These are phyloP conservation scores for Xylaria sp. DNA, from an alignment of 2,329 filamentous ascomycete genomes.

Conservation along the genomic window DNA sequence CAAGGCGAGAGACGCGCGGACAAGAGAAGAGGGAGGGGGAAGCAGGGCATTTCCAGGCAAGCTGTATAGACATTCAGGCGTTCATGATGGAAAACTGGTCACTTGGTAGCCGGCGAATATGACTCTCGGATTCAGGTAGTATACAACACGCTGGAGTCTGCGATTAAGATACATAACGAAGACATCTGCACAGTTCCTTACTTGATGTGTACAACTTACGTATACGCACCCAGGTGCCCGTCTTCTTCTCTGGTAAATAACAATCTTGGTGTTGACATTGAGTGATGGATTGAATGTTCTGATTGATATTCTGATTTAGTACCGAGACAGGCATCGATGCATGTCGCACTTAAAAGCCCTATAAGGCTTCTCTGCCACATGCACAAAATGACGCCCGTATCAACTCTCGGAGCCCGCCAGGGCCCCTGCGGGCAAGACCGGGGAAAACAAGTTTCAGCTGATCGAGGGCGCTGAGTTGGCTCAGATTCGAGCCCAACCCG, in stretches of 20 bases:
- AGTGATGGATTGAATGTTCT: no score
- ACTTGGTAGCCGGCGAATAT: slow-evolving; percentile 3
- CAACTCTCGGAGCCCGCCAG: not conserved
- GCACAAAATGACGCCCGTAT: not conserved
- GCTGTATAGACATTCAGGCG: slow-evolving; percentile 28
- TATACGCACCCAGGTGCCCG: no score
- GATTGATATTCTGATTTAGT: no score
- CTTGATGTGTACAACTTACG: no score
- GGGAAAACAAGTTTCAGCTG: slow-evolving; percentile 25
- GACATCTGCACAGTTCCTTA: no score
- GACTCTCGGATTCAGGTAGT: not conserved
- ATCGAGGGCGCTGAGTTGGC: slow-evolving; percentile 9
- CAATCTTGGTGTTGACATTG: no score
- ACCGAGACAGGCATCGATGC: no score
- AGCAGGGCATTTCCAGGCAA: slow-evolving; percentile 2
- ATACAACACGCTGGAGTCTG: not conserved
- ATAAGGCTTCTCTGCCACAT: not conserved
- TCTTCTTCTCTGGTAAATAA: no score
- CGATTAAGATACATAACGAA: not conserved
- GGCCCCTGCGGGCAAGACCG: not conserved
- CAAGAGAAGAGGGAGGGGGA: not conserved
- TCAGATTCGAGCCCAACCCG: not conserved
- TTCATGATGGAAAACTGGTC: slow-evolving; percentile 27
- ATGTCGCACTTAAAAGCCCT: slow-evolving; percentile 11
- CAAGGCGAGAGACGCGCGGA: no score